phyloP scores from a whole-genome alignment of 192 early-diverging fungal genomes.

The Coemansia sp. region DNA sequence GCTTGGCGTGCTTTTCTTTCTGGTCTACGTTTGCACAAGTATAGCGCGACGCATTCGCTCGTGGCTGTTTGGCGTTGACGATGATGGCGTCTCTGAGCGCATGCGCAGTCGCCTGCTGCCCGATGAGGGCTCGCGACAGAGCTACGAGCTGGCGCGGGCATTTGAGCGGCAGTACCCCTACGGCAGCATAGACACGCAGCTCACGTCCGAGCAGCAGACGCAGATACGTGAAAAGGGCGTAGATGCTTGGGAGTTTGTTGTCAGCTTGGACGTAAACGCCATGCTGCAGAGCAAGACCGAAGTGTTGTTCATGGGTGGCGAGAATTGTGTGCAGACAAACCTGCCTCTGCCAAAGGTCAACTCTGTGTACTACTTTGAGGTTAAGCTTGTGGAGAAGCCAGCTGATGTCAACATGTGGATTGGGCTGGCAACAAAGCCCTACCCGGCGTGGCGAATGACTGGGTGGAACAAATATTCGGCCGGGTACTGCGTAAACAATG shows the following conservation, averaged over 20 bases:
- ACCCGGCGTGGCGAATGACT: conserved; percentile 67
- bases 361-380: conserved; percentile 83
- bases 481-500: conserved; percentile 67
- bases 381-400: conserved; percentile 75
- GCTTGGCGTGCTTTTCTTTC: conserved; percentile 29
- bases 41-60: conserved; percentile 26
- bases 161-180: conserved; percentile 73
- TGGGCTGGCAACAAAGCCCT: conserved; percentile 74
- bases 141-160: conserved; percentile 56
- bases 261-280: conserved; percentile 60
- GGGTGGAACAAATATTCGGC: conserved; percentile 77
- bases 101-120: conserved; percentile 44
- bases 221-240: conserved; percentile 81
- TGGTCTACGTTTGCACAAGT: conserved; percentile 19
- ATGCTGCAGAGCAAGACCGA: conserved; percentile 72
- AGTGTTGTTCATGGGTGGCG: conserved; percentile 68
- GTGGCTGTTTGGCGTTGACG: conserved; percentile 34
- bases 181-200: conserved; percentile 71
- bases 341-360: conserved; percentile 75
- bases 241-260: conserved; percentile 78
- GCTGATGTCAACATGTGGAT: conserved; percentile 63
- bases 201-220: conserved; percentile 70
- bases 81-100: conserved; percentile 48
- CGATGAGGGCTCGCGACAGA: conserved; percentile 55
- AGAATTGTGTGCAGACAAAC: conserved; percentile 76